Conservation (phyloP, 1,139 yeast genomes). For the Candida pseudoviswanathii region DNA sequence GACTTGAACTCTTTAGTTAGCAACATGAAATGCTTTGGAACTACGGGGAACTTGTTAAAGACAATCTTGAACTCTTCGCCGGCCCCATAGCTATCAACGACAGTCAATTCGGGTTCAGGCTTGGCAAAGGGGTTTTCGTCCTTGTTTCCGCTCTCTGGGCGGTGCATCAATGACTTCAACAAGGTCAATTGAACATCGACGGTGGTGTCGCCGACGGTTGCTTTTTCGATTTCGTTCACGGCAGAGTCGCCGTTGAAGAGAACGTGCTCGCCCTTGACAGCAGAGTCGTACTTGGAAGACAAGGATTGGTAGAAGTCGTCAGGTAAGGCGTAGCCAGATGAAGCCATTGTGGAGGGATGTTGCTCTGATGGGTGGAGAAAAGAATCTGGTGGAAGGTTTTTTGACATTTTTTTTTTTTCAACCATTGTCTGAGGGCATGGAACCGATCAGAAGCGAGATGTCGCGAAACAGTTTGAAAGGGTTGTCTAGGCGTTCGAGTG, state of each 20-base stretch:
- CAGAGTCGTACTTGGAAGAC: conserved; percentile 29
- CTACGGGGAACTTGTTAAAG: conserved; percentile 84
- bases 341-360: background rate
- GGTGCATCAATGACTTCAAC: conserved; percentile 48
- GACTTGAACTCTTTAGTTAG: conserved; percentile 73
- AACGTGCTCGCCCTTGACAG: conserved; percentile 26
- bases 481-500: too few relatives aligned
- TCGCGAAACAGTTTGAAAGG: too few relatives aligned
- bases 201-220: conserved; percentile 21
- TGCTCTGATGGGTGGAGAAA: background rate
- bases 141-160: conserved; percentile 53
- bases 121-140: conserved; percentile 71
- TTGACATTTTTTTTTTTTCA: background rate
- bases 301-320: conserved; percentile 26
- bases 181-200: conserved; percentile 34
- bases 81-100: conserved; percentile 53
- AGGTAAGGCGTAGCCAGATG: conserved; percentile 22
- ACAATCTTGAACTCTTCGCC: conserved; percentile 60
- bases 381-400: background rate
- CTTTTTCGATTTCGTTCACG: conserved; percentile 21
- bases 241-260: conserved; percentile 37
- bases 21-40: conserved; percentile 74
- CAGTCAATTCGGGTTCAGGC: conserved; percentile 76
- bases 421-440: conserved; percentile 1
- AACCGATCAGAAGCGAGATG: too few relatives aligned